phyloP scores from a whole-genome alignment of 2,329 filamentous ascomycete species.

The Penicillium paneum region DNA sequence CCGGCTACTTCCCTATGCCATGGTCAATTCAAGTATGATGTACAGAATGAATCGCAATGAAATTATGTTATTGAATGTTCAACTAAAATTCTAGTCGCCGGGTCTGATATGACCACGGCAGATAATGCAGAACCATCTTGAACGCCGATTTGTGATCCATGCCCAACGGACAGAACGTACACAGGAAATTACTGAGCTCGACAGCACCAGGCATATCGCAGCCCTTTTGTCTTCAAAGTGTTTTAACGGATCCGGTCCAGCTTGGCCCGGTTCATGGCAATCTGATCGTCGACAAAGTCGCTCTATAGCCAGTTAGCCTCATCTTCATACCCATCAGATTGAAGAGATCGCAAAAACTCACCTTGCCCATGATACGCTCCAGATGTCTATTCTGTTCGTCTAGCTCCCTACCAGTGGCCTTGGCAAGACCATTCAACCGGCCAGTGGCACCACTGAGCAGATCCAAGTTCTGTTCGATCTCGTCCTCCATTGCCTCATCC shows the following conservation, averaged over 20 bases:
- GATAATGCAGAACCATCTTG: conserved; percentile 6
- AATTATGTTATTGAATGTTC: conserved; percentile 6
- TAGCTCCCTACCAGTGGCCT: conserved; percentile 71
- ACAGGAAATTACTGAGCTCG: conserved; percentile 18
- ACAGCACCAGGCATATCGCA: conserved; percentile 33
- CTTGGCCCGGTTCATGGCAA: conserved; percentile 72
- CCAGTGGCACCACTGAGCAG: conserved; percentile 60
- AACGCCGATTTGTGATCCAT: conserved; percentile 4
- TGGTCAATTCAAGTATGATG: not conserved
- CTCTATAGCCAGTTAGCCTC: conserved; percentile 53
- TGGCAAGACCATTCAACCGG: conserved; percentile 69
- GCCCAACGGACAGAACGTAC: not conserved
- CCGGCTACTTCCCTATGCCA: not conserved
- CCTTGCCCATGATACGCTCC: conserved; percentile 74
- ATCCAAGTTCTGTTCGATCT: conserved; percentile 66
- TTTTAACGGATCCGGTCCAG: conserved; percentile 55
- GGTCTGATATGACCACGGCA: conserved; percentile 1
- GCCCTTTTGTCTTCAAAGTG: conserved; percentile 6
- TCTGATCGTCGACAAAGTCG: conserved; percentile 77
- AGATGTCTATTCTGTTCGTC: conserved; percentile 75
- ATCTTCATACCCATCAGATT: not conserved
- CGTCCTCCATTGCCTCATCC: conserved; percentile 66
- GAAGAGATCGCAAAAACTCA: conserved; percentile 38
- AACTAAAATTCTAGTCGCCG: conserved; percentile 4
- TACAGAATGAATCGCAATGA: not conserved